Percentiles rank a stretch among this genome's conserved stretches.
phyloP scores from a whole-genome alignment of 371 early-diverging fungal species.

The Rhizopus stolonifer region DNA sequence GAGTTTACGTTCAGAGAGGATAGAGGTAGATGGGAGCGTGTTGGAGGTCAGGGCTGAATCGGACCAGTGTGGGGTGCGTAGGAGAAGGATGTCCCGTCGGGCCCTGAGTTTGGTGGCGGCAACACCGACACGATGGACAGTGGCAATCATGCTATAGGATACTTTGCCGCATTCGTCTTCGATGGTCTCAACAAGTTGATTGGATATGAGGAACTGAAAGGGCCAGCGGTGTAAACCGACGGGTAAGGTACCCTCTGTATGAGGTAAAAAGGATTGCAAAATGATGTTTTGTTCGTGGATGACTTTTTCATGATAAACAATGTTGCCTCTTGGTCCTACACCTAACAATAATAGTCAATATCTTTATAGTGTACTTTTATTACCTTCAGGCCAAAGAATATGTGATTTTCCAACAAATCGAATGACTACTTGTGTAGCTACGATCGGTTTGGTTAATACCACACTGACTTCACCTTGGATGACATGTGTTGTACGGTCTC shows the following conservation, averaged over 20 bases:
- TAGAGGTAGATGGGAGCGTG: constrained; percentile 29
- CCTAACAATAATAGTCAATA: constrained; percentile 10
- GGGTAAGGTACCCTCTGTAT: constrained; percentile 16
- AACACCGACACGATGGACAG: constrained; percentile 31
- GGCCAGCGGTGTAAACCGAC: constrained; percentile 36
- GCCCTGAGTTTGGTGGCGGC: constrained; percentile 20
- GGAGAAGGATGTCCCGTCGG: constrained; percentile 12
- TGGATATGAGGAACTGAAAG: constrained; percentile 34
- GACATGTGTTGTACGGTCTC: constrained; percentile 35
- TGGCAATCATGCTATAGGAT: constrained; percentile 28
- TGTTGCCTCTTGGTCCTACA: constrained; percentile 39
- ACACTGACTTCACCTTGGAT: constrained; percentile 46
- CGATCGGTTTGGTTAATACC: constrained; percentile 36
- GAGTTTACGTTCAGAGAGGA: constrained; percentile 22
- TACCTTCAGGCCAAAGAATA: constrained; percentile 55
- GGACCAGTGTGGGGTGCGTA: constrained; percentile 27
- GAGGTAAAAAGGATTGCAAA: constrained; percentile 25
- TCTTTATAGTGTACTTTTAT: neutral
- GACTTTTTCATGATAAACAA: constrained; percentile 42
- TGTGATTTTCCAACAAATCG: constrained; percentile 41
- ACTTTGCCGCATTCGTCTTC: constrained; percentile 39
- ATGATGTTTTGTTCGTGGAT: constrained; percentile 48
- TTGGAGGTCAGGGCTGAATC: constrained; percentile 27
- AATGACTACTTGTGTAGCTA: constrained; percentile 29
- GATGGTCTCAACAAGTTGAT: constrained; percentile 34